Conservation (phyloP, 73 alveolate genomes). For the Paramecium caudatum region DNA sequence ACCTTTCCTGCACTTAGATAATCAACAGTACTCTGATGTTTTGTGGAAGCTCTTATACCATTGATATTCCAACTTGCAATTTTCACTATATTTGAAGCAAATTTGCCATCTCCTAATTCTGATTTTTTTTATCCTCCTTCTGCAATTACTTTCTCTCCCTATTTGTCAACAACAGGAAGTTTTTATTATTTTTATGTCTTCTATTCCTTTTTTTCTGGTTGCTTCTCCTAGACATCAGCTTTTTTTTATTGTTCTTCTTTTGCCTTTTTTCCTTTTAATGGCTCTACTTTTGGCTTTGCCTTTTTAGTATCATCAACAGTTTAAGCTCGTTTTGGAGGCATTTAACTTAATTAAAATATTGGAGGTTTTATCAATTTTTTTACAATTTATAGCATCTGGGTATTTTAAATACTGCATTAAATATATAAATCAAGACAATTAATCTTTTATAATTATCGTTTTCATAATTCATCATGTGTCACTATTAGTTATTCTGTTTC, state of each 20-base stretch:
- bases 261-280: background rate
- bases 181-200: too few relatives aligned
- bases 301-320: background rate
- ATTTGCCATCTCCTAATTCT: constrained; percentile 74
- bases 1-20: constrained; percentile 80
- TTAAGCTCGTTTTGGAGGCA: background rate
- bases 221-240: too few relatives aligned
- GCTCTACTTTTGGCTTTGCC: background rate
- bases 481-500: background rate
- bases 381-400: too few relatives aligned
- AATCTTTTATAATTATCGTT: constrained; percentile 4
- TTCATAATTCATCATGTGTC: constrained; percentile 25
- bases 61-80: constrained; percentile 92
- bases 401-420: too few relatives aligned
- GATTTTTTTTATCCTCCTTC: background rate
- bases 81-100: constrained; percentile 22
- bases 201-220: too few relatives aligned
- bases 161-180: too few relatives aligned
- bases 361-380: too few relatives aligned
- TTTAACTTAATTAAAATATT: too few relatives aligned
- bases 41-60: constrained; percentile 91
- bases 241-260: too few relatives aligned
- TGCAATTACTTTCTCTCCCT: too few relatives aligned
- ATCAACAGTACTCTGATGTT: constrained; percentile 79
- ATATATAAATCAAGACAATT: background rate